Base-by-base conservation (phyloP, 2,329 filamentous ascomycete species). In the Penicillium sclerotiorum region DNA sequence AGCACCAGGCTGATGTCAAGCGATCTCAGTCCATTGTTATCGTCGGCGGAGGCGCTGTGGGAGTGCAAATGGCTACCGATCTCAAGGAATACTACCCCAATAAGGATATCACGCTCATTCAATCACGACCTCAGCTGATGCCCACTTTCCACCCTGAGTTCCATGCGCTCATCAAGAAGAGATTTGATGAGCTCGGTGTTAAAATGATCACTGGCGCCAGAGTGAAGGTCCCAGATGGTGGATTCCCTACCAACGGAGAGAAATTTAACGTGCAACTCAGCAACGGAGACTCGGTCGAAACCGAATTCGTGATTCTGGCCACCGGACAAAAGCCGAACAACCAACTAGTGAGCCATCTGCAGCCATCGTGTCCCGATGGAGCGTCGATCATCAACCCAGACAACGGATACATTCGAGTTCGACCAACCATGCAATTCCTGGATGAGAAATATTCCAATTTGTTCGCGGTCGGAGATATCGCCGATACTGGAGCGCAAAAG, bases 31-130 rank as follows among this genome's bases (percentile, higher is more conserved):
- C 66, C 0, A 67, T 70, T 42, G 22, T 70, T 7, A 66, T 74
- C n/a, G 68, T 70, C 2, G 78, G 78, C 2, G 77, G 76, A 3
- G 77, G 78, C 1, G 77, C 78, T 1, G 77, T 80, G 0, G 77
- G 78, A 0, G 73, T 80, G 2, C 75, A 80, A 57, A 72, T 79
- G 62, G 77, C 77, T 0, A 71, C 74, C 0, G 78, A 81, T 50
- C 65, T 78, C 46, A 79, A 77, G 54, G 72, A 74, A 38, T 65
- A 70, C 9, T 79, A 76, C 49, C 76, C 76, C 0, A 67, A 72
- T 4, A 80, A 80, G 50, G 62, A 69, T 3, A 70, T 80, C 4
- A 74, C 72, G 0, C 59, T 81, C 8, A 64, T 80, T 2, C 77
- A 80, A 53, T 80, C 77, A 1, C 64, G 78, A 7, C 55, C 63